Evolutionary conservation across 1,284 basidiomycete genomes (phyloP), one percentile per base, ranked within the genome.

Genomic region (Apiotrichum mycotoxinovorans): DNA sequence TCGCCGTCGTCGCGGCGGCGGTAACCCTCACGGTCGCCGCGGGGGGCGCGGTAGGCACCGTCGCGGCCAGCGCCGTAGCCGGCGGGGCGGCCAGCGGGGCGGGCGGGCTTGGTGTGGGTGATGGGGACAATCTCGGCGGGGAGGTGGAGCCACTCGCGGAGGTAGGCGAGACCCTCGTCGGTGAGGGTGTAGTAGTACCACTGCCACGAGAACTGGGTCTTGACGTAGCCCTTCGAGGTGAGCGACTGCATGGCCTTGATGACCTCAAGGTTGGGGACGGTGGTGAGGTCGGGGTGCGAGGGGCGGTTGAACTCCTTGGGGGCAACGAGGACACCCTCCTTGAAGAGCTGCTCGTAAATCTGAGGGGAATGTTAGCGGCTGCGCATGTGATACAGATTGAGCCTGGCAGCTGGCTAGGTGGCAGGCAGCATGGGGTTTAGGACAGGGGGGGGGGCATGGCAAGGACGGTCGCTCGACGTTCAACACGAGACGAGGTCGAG

Each of bases 241-340:
- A 99, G 84, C 80, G 90, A 94, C 80, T 98, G 95, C 83, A 95
- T 87, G 63, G 92, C 92, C 86, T 98, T 99, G 85, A 99, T 96
- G 72, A 98, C 96, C 79, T 97, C 84, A 66, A 99, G 87, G 83
- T 99, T 98, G 68, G 90, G 89, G 73, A 98, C 87, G 66, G 94
- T 89, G 63, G 76, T 68, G 67, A 99, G 86, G 75, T 98, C 94
- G 74, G 96, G 91, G 79, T 99, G 96, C 80, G 95, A 91, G 57
- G 91, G 89, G 61, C 91, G 89, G 78, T 97, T 95, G 83, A 84
- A 98, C 81, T 99, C 93, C 84, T 98, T 98, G 84, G 96, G 94
- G 74, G 95, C 95, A 77, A 98, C 95, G 76, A 98, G 83, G 66
- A 98, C 96, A 74, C 96, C 95, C 88, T 97, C 93, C 82, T 94